A percentile compares a stretch with the other conserved stretches of the same genome.
Conservation (phyloP, 2,329 filamentous ascomycete genomes). For the Neonectria sp. region DNA sequence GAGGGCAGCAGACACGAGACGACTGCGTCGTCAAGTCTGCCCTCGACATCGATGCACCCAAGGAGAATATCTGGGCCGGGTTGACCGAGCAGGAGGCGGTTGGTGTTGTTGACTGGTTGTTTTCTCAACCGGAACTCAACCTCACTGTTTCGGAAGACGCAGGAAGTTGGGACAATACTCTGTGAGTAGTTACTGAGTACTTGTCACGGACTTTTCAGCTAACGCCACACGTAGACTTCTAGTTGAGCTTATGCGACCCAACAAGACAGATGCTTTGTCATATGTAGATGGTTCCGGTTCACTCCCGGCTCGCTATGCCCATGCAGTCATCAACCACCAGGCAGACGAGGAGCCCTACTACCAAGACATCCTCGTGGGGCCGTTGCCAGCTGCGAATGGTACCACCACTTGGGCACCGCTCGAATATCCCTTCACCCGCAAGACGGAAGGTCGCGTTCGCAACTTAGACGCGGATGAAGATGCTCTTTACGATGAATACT, state of each 20-base stretch:
- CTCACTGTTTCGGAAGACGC: conserved; percentile 19
- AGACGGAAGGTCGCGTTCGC: conserved; percentile 17
- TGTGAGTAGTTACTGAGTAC: not conserved
- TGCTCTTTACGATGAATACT: conserved; percentile 7
- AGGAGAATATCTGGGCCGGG: conserved; percentile 21
- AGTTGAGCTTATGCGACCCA: conserved; percentile 25
- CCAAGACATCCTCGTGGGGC: conserved; percentile 23
- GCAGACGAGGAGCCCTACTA: conserved; percentile 23
- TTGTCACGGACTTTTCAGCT: not conserved
- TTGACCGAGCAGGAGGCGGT: conserved; percentile 15
- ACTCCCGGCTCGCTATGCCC: conserved; percentile 18
- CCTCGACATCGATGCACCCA: conserved; percentile 24
- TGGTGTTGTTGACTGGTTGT: conserved; percentile 18
- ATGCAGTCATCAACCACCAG: conserved; percentile 19
- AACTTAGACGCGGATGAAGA: conserved; percentile 23
- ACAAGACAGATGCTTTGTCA: conserved; percentile 22
- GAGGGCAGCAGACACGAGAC: not conserved
- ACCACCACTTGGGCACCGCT: conserved; percentile 20
- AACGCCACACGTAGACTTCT: not conserved
- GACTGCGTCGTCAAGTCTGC: conserved; percentile 22
- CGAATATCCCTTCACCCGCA: conserved; percentile 23
- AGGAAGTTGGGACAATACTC: conserved; percentile 25
- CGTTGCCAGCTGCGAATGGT: conserved; percentile 15
- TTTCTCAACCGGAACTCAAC: conserved; percentile 22
- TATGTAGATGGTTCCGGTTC: conserved; percentile 17